phyloP scores from a whole-genome alignment of 345 rosid species.

The Gossypium anomalum region DNA sequence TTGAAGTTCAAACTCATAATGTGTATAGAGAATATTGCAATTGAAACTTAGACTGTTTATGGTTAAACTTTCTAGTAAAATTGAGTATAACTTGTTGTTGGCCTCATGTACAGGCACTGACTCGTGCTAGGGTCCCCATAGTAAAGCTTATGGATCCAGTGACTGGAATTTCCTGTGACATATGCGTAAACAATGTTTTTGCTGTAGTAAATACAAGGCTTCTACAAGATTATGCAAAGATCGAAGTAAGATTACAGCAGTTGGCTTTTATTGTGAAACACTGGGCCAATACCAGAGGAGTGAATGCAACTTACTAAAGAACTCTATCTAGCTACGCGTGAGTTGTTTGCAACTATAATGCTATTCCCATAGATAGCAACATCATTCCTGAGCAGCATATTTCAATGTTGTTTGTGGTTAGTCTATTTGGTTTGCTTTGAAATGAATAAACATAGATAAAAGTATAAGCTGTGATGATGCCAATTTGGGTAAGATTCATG shows the following conservation, averaged over 20 bases:
- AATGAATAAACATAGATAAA: background rate
- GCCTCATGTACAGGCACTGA: constrained; percentile 51
- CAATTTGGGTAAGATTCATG: too few species aligned
- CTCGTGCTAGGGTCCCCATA: constrained; percentile 93
- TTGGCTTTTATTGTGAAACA: constrained; percentile 87
- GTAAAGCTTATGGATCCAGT: constrained; percentile 96
- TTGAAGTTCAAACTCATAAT: background rate
- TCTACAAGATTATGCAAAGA: constrained; percentile 69
- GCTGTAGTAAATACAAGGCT: constrained; percentile 98
- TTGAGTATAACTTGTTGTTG: background rate
- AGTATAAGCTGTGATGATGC: too few species aligned
- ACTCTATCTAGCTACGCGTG: constrained; percentile 95
- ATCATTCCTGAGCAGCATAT: background rate
- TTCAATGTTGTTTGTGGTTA: constrained; percentile 8
- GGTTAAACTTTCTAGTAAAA: background rate
- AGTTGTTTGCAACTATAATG: constrained; percentile 30
- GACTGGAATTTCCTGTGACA: constrained; percentile 83
- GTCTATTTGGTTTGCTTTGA: background rate
- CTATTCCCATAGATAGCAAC: constrained; percentile 10
- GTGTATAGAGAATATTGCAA: too few species aligned
- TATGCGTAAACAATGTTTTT: constrained; percentile 79
- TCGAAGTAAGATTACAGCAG: constrained; percentile 79
- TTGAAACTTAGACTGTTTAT: background rate
- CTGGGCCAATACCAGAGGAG: constrained; percentile 95
- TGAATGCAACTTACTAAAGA: constrained; percentile 92